Percentiles rank a stretch among this genome's conserved stretches.
These are phyloP conservation scores for Protomyces arabidopsidicola DNA, from an alignment of 1,139 yeast genomes.

Conservation along the genomic window DNA sequence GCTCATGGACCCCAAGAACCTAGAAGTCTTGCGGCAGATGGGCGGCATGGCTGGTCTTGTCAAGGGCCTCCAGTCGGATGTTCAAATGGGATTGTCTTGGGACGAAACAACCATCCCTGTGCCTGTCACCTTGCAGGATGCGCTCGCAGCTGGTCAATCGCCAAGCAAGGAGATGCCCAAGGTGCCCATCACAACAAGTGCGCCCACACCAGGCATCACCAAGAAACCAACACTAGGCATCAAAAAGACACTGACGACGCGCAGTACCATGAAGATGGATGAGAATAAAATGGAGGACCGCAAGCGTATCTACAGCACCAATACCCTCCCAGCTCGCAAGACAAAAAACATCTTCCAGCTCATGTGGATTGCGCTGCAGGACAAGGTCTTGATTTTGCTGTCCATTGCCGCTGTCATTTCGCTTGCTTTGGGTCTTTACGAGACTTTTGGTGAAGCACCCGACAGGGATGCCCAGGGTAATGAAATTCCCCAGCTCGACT, in stretches of 20 bases:
- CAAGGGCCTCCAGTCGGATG: conserved; percentile 37
- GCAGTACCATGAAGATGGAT: conserved; percentile 22
- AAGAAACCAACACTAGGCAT: conserved; percentile 28
- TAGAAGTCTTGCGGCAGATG: conserved; percentile 39
- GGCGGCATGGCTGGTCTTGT: conserved; percentile 40
- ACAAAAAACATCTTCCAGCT: conserved; percentile 63
- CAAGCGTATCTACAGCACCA: conserved; percentile 55
- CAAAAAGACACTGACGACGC: conserved; percentile 5
- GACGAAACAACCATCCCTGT: conserved; percentile 34
- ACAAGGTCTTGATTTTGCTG: conserved; percentile 79
- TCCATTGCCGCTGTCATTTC: conserved; percentile 84
- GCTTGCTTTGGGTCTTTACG: conserved; percentile 83
- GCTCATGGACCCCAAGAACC: conserved; percentile 44
- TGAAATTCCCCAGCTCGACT: conserved; percentile 30
- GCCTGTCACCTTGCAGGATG: conserved; percentile 27
- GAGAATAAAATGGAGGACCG: conserved; percentile 39
- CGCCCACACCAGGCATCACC: conserved; percentile 8
- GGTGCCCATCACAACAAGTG: background rate
- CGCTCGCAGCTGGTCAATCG: conserved; percentile 4
- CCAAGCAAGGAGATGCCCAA: background rate
- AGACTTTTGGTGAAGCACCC: conserved; percentile 80
- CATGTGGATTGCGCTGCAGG: conserved; percentile 81
- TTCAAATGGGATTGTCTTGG: conserved; percentile 37
- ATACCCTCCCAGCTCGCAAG: conserved; percentile 63
- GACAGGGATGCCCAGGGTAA: conserved; percentile 69